Percentiles rank a stretch among this genome's conserved stretches.
Conservation (phyloP, 2,329 filamentous ascomycete species). For the Clonostachys rosea region DNA sequence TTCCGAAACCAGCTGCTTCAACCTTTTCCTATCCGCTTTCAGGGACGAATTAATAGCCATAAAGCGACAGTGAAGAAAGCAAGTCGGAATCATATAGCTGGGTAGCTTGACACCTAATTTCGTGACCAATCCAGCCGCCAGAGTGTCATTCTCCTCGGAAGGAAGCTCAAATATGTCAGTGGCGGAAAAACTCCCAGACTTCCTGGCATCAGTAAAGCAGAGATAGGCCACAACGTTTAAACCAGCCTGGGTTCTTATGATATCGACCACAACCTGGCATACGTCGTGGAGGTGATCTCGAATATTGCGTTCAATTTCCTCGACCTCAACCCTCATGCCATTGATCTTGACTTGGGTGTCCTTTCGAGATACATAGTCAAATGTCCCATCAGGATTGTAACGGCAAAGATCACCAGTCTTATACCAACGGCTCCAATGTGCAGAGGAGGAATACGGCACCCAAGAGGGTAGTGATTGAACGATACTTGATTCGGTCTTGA, state of each 20-base stretch:
- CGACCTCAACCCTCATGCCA: slow-evolving; percentile 1
- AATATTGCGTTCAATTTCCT: slow-evolving; percentile 1
- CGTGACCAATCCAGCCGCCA: not conserved
- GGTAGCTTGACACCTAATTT: slow-evolving; percentile 3
- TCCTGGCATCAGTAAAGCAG: not conserved
- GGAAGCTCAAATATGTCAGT: slow-evolving; percentile 1
- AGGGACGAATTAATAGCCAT: slow-evolving; percentile 5
- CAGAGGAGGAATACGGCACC: slow-evolving; percentile 14
- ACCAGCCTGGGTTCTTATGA: not conserved
- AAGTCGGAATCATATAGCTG: slow-evolving; percentile 8
- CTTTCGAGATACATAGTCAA: not conserved
- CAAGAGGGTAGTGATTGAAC: not conserved
- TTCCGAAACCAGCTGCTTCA: not conserved
- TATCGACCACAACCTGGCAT: not conserved
- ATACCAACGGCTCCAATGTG: not conserved
- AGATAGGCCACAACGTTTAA: not conserved
- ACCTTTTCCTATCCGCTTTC: slow-evolving; percentile 6
- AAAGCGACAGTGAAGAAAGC: slow-evolving; percentile 4
- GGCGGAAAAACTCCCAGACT: slow-evolving; percentile 1
- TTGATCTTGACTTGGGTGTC: slow-evolving; percentile 3
- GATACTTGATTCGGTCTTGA: slow-evolving; percentile 14
- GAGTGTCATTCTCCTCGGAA: slow-evolving; percentile 2
- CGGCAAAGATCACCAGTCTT: not conserved
- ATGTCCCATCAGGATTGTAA: slow-evolving; percentile 1
- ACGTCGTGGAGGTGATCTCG: not conserved